These are phyloP conservation scores for Lophiotrema nucula DNA, from an alignment of 495 filamentous ascomycete genomes.

Conservation along the genomic window DNA sequence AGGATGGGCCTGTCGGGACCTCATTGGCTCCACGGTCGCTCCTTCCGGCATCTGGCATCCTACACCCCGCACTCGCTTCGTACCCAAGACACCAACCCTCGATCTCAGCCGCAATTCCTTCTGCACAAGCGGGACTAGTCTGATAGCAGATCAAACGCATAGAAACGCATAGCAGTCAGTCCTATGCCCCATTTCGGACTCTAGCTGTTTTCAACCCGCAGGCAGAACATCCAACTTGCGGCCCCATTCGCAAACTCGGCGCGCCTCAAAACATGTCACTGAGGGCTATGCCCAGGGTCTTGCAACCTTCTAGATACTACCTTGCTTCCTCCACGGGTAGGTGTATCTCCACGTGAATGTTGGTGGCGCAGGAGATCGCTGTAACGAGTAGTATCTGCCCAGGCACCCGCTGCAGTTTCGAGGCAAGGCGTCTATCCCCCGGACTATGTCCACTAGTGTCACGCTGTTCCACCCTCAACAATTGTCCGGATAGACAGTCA, in stretches of 20 bases:
- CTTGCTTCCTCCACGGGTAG: neutral
- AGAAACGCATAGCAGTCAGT: conserved; percentile 17
- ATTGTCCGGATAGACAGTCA: conserved; percentile 1
- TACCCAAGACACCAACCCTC: neutral
- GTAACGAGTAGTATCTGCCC: no score
- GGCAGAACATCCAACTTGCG: conserved; percentile 4
- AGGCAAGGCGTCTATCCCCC: conserved; percentile 8
- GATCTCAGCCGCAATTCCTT: no score
- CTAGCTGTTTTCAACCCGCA: conserved; percentile 17
- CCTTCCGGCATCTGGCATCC: neutral
- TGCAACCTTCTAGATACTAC: conserved; percentile 11
- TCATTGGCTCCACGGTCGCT: neutral
- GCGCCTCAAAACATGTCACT: neutral
- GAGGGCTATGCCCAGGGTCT: neutral
- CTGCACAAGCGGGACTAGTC: no score
- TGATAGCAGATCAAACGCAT: neutral
- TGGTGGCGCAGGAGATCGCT: neutral
- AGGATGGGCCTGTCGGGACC: neutral
- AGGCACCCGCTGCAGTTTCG: conserved; percentile 18
- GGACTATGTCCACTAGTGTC: conserved; percentile 13
- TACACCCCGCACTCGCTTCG: neutral
- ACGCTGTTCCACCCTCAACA: conserved; percentile 7
- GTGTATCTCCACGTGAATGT: conserved; percentile 1
- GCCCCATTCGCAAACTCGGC: conserved; percentile 19
- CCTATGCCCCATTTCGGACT: neutral